Evolutionary conservation across 2,329 filamentous ascomycete species (phyloP), one percentile per base, ranked within the genome.

Genomic region (Colletotrichum sp.): DNA sequence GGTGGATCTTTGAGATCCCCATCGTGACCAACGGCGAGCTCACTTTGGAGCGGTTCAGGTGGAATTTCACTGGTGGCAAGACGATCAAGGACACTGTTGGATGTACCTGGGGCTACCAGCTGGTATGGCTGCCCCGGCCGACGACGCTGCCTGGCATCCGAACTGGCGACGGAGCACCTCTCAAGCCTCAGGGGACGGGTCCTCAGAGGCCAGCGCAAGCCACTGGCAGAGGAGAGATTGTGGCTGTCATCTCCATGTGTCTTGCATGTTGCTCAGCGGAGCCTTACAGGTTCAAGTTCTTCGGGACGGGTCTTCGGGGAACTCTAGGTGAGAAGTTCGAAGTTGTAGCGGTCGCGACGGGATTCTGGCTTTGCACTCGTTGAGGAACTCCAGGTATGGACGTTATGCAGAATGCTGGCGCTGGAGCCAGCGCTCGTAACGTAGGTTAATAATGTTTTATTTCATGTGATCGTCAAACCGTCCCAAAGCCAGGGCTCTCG

Each of bases 321-420:
- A 21, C n/a, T 36, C 29, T 36, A 5, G 57, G 31, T 21, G 57
- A 36, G 31, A 61, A 31, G 8, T 61, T 31, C 0, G 57, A 59
- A 4, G n/a, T 34, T n/a, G 29, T 34, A 8, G 57, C 57, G 12
- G 31, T 59, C 1, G 57, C 57, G 4, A 33, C 57, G 6, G 57
- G 57, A 8, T 34, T 59, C 57, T 31, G 57, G 57, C 43, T 51
- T 51, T 51, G 43, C 43, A 51, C 43, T 51, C 43, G 43, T 51
- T 51, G 1, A 51, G n/a, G 0, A 1, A 2, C n/a, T 13, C 21
- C 1, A 1, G n/a, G n/a, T 51, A 21, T 0, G 43, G 18, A 21
- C 18, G 1, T 13, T 3, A 47, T 1, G 11, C n/a, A 21, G 1
- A 13, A 51, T 6, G 43, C 1, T 21, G 43, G 43, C 43, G 43